These are phyloP conservation scores for Skeletonema costatum DNA, from an alignment of 108 stramenopile species.

Conservation along the genomic window DNA sequence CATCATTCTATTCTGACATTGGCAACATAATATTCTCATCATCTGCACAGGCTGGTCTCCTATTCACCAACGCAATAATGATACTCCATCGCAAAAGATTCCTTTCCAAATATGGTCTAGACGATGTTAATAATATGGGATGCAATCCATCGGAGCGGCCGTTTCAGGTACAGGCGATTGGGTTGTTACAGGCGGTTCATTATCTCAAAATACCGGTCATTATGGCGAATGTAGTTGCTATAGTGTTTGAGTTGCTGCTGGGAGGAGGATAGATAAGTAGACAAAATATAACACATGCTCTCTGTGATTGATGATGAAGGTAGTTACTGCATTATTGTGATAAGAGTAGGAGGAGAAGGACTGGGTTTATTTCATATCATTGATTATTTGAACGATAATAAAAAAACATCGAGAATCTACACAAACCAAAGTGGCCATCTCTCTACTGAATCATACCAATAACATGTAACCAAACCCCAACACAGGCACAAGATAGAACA, in stretches of 20 bases:
- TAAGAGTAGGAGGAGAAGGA: background rate
- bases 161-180: slow-evolving; percentile 70
- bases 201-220: slow-evolving; percentile 87
- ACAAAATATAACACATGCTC: too few species aligned
- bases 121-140: slow-evolving; percentile 66
- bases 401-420: background rate
- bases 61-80: slow-evolving; percentile 74
- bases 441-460: background rate
- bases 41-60: slow-evolving; percentile 66
- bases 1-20: too few species aligned
- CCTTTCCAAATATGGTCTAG: slow-evolving; percentile 77
- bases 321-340: background rate
- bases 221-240: slow-evolving; percentile 70
- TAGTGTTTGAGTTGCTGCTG: slow-evolving; percentile 84
- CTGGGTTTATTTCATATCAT: too few species aligned
- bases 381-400: background rate
- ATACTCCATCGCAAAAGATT: slow-evolving; percentile 84
- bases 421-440: background rate
- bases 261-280: slow-evolving; percentile 57
- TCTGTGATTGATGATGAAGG: background rate
- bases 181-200: slow-evolving; percentile 78
- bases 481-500: background rate
- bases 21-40: background rate
- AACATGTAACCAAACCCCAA: background rate
- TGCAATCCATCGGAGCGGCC: slow-evolving; percentile 50